These are phyloP conservation scores for Achlya hypogyna DNA, from an alignment of 352 stramenopile species.

Conservation along the genomic window DNA sequence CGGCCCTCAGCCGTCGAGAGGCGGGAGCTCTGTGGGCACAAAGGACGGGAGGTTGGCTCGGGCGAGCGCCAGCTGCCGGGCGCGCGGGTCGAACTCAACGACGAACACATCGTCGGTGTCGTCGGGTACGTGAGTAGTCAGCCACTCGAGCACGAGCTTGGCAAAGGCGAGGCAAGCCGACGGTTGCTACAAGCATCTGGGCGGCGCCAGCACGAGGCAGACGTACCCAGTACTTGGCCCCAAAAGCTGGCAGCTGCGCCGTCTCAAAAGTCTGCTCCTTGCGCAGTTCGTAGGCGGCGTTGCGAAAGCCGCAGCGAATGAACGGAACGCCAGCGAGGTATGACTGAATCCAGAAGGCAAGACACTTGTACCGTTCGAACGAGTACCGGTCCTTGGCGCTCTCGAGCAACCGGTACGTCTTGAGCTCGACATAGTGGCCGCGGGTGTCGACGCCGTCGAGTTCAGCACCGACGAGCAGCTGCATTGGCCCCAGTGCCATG, in stretches of 20 bases:
- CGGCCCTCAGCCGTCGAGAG: background rate
- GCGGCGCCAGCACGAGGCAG: background rate
- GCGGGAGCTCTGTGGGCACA: background rate
- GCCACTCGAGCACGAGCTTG: slow-evolving; percentile 49
- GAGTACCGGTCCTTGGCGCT: slow-evolving; percentile 55
- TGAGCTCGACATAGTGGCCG: slow-evolving; percentile 53
- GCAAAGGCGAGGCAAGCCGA: slow-evolving; percentile 64
- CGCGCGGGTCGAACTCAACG: slow-evolving; percentile 40
- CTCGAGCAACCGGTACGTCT: slow-evolving; percentile 50
- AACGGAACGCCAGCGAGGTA: slow-evolving; percentile 58
- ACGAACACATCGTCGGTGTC: slow-evolving; percentile 33
- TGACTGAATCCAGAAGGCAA: slow-evolving; percentile 82
- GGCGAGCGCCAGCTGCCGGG: background rate
- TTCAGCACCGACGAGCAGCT: slow-evolving; percentile 47
- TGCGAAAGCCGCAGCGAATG: slow-evolving; percentile 66
- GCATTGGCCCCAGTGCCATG: slow-evolving; percentile 39
- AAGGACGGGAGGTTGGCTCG: background rate
- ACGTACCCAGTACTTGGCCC: slow-evolving; percentile 61
- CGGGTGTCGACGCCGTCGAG: slow-evolving; percentile 47
- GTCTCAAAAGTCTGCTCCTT: slow-evolving; percentile 64
- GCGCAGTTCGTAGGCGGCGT: slow-evolving; percentile 43
- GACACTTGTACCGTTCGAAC: slow-evolving; percentile 70
- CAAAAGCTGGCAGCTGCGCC: slow-evolving; percentile 50
- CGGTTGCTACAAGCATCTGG: slow-evolving; percentile 26
- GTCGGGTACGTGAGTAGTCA: slow-evolving; percentile 28